Base-by-base conservation (phyloP, 2,329 filamentous ascomycete species). In the Akanthomyces dipterigenus region DNA sequence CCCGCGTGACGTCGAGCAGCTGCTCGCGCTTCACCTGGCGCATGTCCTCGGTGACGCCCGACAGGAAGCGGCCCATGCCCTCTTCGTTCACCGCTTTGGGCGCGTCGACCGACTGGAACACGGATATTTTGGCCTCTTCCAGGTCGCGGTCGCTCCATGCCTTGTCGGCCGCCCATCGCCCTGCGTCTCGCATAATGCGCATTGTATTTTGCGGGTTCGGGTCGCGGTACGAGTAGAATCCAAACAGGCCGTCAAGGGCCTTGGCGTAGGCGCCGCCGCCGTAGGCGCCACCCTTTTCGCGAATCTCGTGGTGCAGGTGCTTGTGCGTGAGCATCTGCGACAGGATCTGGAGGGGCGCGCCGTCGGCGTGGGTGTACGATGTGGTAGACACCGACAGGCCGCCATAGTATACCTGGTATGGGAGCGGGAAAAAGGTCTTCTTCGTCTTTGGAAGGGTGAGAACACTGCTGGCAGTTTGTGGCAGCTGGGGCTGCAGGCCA, bases 331-430 rank as follows among this genome's bases (percentile, higher is more conserved):
- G 83, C 20, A 99, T 85, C 72, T 97, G 91, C 14, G 93, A 87
- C 24, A 99, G 85, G 45, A 98, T 89, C 68, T 93, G 91, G 18
- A 98, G 85, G 0, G 92, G 84, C 1, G 95, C 91, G 45, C 89
- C 87, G 57, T 89, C 82, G 0, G 86, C 73, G 48, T 90, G 85
- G 3, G 86, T 88, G 74, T 97, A 99, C 0, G 93, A 90, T 0
- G 89, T 88, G 0, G 93, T 96, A 7, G 90, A 87, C 16, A 96
- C 76, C 20, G 91, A 88, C 49, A 95, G 81, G 18, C 88, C 89
- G 8, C 93, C 91, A 71, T 98, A 98, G 72, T 96, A 97, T 38
- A 99, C 95, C 75, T 99, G 95, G 75, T 96, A 99, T 0, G 95
- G 95, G 20, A 99, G 81, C 26, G 93, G 89, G 76, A 96, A 98